Evolutionary conservation across 2,329 filamentous ascomycete genomes (phyloP).

Genomic region (Didymella exigua): DNA sequence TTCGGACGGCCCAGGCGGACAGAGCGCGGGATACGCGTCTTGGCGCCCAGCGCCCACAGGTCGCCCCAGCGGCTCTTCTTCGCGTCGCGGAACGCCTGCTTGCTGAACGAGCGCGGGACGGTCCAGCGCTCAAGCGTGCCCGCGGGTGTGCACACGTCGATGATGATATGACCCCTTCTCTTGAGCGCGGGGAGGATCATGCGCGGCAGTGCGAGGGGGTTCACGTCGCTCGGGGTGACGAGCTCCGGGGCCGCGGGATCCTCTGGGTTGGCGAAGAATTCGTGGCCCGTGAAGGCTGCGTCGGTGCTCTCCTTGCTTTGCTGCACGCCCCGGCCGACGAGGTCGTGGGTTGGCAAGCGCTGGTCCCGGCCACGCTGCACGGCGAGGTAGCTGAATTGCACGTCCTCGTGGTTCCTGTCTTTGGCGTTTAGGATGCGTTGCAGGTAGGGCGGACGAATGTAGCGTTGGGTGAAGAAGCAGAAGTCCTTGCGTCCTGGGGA

Average conservation of each 20-base stretch:
- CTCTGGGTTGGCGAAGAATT: conserved; percentile 29
- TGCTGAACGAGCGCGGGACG: conserved; percentile 79
- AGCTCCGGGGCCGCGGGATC: conserved; percentile 33
- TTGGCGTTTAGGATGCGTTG: conserved; percentile 73
- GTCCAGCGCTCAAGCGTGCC: conserved; percentile 93
- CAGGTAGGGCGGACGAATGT: conserved; percentile 80
- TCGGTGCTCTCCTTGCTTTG: conserved; percentile 66
- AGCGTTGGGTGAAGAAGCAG: conserved; percentile 90
- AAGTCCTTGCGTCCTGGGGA: conserved; percentile 81
- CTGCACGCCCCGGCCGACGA: conserved; percentile 37
- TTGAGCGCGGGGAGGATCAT: conserved; percentile 82
- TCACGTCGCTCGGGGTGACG: conserved; percentile 38
- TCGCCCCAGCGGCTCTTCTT: conserved; percentile 92
- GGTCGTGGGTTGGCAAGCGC: conserved; percentile 48
- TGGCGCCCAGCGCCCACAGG: conserved; percentile 92
- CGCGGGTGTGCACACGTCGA: conserved; percentile 88
- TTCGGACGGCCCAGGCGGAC: conserved; percentile 63
- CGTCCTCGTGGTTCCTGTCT: conserved; percentile 83
- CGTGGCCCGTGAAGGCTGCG: conserved; percentile 75
- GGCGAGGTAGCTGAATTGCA: conserved; percentile 87
- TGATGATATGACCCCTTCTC: conserved; percentile 81
- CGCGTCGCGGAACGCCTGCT: conserved; percentile 86
- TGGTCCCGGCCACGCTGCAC: conserved; percentile 76
- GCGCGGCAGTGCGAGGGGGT: conserved; percentile 74
- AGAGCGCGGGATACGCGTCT: conserved; percentile 71